Base-by-base conservation (phyloP, 805 yeast genomes). In the Saccharomyces kudriavzevii region DNA sequence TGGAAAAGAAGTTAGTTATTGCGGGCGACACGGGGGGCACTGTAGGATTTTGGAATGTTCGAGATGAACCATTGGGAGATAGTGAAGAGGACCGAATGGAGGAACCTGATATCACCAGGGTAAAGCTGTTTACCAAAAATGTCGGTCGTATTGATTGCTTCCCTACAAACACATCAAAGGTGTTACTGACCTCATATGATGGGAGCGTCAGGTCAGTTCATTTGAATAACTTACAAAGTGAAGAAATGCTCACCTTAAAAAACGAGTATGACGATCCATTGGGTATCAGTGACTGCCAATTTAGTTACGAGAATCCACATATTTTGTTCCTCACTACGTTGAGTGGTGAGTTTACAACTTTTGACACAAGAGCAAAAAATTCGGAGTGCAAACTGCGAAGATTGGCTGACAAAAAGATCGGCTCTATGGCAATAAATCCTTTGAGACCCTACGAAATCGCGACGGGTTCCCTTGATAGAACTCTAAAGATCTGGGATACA, bases 1-100 rank as follows among this genome's bases (percentile, higher is more conserved):
- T 65, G 0, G 77, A 76, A 0, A 82, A 82, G 56, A 77, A 85
- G 58, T 62, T 92, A 4, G 75, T 90, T 1, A 66, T 88, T 30
- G 97, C 90, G 0, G 98, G 97, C 48, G 99, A 94, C 69, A 88
- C 89, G 11, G 71, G 73, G n/a, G 99, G 99, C 5, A 79, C 82
- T 57, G 70, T 90, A 46, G 97, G 97, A 0, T 76, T 94, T 14
- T 92, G 97, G 97, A 83, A 91, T 47, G 85, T 87, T 6, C 60
- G 66, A 52, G 66, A 64, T 35, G 58, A 62, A 25, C 57, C 61
- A n/a, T 57, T 63, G 17, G 58, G 56, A 5, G 71, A 68, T 26
- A 51, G 57, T 20, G 65, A 62, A 17, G 63, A 67, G 3, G 82
- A 78, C 56, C 69, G 75, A 5, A 52, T 65, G 0, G 77, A 72